Evolutionary conservation across 495 filamentous ascomycete species (phyloP), one percentile per base, ranked within the genome.

Genomic region (Podospora anserina): DNA sequence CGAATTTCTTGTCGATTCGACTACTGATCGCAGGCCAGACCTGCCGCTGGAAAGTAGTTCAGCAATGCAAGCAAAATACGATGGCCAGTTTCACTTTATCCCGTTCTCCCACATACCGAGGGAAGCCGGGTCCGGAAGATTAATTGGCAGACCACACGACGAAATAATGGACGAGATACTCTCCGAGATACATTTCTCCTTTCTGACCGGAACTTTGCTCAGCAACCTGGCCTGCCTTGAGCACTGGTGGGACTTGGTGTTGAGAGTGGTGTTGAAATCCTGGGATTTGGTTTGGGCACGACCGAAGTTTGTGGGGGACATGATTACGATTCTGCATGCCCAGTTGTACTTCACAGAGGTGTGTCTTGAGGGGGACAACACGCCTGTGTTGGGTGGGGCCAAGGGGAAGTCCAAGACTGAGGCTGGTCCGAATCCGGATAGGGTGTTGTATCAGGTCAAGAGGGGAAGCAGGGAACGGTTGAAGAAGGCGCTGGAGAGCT

Each of bases 111-210:
- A 88, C 68, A 93, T 88, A 16, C 91, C 54, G 87, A 85, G 57
- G 15, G 15, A 16, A 49, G 9, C 15, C 18, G 7, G 7, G 30
- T 32, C 30, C 7, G 30, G 30, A 32, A 32, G 30, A 4, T 7
- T 0, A 32, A 32, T 32, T 7, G 30, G 39, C 15, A 49, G 39
- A 13, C 23, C 1, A 49, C 39, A 3, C 9, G 39, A 49, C 15
- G 39, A 49, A 49, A 18, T 3, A 18, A 49, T 49, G 39, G 6
- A 11, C 39, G 9, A 49, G 15, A 13, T 49, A 11, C 77, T 96
- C n/a, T 94, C 93, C 55, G 94, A 98, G 74, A 72, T 97, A 56
- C 92, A 97, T 72, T 90, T 96, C 72, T 85, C 88, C 49, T 97
- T 95, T 78, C 72, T 97, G 4, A 91, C 90, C 75, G 89, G 92